Evolutionary conservation across 2,329 filamentous ascomycete genomes (phyloP), one percentile per base, ranked within the genome.

Genomic region (Akanthomyces dipterigenus): DNA sequence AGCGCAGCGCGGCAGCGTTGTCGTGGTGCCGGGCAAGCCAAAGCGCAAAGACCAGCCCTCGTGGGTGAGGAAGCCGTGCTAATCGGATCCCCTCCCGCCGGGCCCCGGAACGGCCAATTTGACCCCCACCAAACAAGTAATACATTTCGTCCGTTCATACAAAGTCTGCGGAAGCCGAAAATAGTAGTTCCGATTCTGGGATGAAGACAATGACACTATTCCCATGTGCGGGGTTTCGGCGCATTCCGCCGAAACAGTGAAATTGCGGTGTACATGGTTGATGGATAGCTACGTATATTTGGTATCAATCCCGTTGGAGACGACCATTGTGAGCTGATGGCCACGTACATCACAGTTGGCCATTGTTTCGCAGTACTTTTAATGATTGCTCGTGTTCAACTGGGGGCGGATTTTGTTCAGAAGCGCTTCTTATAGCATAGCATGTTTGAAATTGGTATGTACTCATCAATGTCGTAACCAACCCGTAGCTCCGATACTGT

Each of bases 21-120:
- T 62, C 49, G 31, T 48, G 55, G 28, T 16, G 55, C 31, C 31
- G 18, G n/a, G 31, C 11, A n/a, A 31, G 50, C 34, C 42, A 42
- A 20, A 28, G 60, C 53, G 53, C 36, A 53, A 26, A 56, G 34
- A 11, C 42, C 38, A 38, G 20, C 34, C n/a, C 20, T 51, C 31
- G 55, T 24, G 34, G n/a, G 1, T 28, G 42, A 49, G 20, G 36
- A 48, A 11, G 8, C n/a, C 22, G 34, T 56, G 60, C 60, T 57
- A 62, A 62, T 58, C 60, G 60, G 60, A 54, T 57, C 46, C 1
- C 22, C 40, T 58, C 22, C 60, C 60, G 60, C 54, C 28, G 9
- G 34, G 36, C 60, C 60, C 51, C 46, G 54, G 54, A 34, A 16
- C 6, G 31, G 49, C 48, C 45, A 57, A 51, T 42, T 56, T 62